These are phyloP conservation scores for Apiospora arundinis DNA, from an alignment of 2,329 filamentous ascomycete species.

Conservation along the genomic window DNA sequence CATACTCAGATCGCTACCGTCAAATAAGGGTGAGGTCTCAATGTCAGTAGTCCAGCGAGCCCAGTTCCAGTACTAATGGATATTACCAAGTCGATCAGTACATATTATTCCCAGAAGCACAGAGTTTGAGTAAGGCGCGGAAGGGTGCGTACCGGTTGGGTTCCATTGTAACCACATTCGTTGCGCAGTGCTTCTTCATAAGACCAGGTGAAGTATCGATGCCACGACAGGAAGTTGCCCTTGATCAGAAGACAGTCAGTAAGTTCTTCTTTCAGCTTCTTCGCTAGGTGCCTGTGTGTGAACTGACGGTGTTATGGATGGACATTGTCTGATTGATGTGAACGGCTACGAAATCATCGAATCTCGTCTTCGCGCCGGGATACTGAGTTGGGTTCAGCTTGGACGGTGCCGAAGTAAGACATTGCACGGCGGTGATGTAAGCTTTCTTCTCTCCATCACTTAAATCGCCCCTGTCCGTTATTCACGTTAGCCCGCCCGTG, in stretches of 20 bases:
- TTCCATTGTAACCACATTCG: conserved; percentile 40
- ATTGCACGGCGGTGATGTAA: conserved; percentile 36
- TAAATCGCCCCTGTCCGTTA: conserved; percentile 21
- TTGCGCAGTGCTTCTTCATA: conserved; percentile 40
- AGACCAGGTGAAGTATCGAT: conserved; percentile 42
- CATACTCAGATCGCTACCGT: conserved; percentile 52
- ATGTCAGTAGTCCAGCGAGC: conserved; percentile 46
- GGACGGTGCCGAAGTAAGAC: conserved; percentile 31
- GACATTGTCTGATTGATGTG: conserved; percentile 40
- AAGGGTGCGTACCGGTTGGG: conserved; percentile 22
- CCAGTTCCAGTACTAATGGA: conserved; percentile 53
- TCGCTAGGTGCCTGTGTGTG: background rate
- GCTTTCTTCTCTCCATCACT: conserved; percentile 10
- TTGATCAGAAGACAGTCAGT: background rate
- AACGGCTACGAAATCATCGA: conserved; percentile 41
- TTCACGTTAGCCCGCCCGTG: background rate
- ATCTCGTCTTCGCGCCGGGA: conserved; percentile 37
- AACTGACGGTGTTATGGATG: conserved; percentile 39
- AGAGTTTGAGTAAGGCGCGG: background rate
- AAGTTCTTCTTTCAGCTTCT: background rate
- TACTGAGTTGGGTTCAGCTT: conserved; percentile 35
- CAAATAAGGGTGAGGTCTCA: conserved; percentile 52
- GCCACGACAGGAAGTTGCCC: conserved; percentile 40
- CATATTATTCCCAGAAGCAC: background rate
- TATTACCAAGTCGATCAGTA: conserved; percentile 23